Conservation (phyloP, 345 rosid genomes). For the Aegle marmelos region DNA sequence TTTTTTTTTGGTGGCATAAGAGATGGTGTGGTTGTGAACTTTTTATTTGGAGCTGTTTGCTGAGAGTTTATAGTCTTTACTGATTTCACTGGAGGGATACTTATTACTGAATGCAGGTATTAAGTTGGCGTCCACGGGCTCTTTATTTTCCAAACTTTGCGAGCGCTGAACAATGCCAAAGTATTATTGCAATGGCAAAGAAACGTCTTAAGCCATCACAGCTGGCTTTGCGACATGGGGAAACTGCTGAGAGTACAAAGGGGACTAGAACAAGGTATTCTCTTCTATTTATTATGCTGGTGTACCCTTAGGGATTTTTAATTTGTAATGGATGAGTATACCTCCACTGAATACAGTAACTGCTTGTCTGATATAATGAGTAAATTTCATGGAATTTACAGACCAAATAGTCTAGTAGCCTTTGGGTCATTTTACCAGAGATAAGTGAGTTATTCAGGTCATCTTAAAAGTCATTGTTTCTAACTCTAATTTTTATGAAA, state of each 20-base stretch:
- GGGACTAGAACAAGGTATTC: conserved; percentile 71
- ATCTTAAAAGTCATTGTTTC: not conserved
- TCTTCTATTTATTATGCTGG: not conserved
- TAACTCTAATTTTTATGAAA: conserved; percentile 8
- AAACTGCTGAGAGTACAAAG: conserved; percentile 61
- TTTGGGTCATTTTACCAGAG: not conserved
- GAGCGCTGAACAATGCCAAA: conserved; percentile 52
- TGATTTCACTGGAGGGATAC: not conserved
- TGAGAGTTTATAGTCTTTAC: not conserved
- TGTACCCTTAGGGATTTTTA: not conserved
- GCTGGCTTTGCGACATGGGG: conserved; percentile 69
- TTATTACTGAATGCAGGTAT: conserved; percentile 36
- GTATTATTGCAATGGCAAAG: conserved; percentile 49
- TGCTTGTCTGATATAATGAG: not conserved
- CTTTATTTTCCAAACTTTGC: conserved; percentile 72
- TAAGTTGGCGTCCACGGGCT: conserved; percentile 80
- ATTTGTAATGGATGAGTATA: not conserved
- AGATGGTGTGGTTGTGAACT: not conserved
- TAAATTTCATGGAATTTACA: not conserved
- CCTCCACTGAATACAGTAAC: not conserved
- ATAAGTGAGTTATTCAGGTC: not conserved
- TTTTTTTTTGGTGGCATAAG: not conserved
- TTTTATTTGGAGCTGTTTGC: not conserved
- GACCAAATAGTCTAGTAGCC: too few species aligned
- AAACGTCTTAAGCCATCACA: conserved; percentile 53